Evolutionary conservation across 306 rosid species (phyloP).

Genomic region (Cucumis hystrix): DNA sequence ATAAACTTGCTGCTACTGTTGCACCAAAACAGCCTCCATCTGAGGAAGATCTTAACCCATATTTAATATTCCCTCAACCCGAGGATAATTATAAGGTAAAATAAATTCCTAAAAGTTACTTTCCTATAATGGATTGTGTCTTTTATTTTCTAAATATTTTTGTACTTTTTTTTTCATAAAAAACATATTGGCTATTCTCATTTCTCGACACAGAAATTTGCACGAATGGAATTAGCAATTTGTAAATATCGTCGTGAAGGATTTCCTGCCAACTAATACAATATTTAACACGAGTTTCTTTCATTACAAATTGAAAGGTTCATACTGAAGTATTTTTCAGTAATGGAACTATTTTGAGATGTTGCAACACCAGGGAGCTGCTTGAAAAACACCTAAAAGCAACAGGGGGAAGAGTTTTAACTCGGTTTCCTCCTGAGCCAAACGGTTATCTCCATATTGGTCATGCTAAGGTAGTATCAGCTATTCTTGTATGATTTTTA

Average conservation of each 20-base stretch:
- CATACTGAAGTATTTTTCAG: constrained; percentile 90
- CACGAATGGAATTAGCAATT: neutral
- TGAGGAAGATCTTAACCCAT: constrained; percentile 89
- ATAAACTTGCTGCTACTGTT: constrained; percentile 31
- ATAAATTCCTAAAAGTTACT: neutral
- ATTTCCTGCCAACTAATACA: neutral
- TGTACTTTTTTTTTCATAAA: neutral
- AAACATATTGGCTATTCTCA: neutral
- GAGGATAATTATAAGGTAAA: constrained; percentile 73
- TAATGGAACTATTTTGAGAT: constrained; percentile 68
- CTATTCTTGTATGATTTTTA: neutral
- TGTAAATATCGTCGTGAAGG: neutral
- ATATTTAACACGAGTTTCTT: neutral
- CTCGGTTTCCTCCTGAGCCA: constrained; percentile 99
- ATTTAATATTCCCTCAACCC: constrained; percentile 63
- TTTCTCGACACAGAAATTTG: neutral
- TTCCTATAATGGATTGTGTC: neutral
- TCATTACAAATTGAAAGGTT: constrained; percentile 44
- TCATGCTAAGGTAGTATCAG: constrained; percentile 70
- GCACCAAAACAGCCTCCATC: constrained; percentile 41
- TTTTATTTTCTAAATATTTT: neutral
- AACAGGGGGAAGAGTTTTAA: constrained; percentile 58
- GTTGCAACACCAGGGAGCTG: constrained; percentile 66
- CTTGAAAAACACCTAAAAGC: constrained; percentile 69
- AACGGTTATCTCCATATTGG: constrained; percentile 97